Evolutionary conservation across 345 rosid genomes (phyloP), one percentile per base, ranked within the genome.

Genomic region (Aquilaria malaccensis): DNA sequence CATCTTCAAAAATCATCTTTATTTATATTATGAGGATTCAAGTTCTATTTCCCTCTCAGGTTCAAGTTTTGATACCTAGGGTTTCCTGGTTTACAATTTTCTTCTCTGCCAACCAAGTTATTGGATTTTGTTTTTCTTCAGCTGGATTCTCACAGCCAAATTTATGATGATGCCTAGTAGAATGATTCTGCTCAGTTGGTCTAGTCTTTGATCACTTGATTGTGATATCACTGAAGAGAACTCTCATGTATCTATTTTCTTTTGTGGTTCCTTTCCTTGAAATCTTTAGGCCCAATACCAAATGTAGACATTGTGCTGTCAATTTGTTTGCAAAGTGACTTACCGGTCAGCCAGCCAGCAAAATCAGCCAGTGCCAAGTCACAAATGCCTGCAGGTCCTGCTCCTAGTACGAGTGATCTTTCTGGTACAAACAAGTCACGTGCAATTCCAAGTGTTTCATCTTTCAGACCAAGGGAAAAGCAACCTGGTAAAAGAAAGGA

Each of bases 231-330:
- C 43, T 22, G 22, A 22, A 22, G 22, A 22, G 22, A 22, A 22
- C 22, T 22, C 22, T 37, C 7, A 9, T 37, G 4, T 37, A 41
- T 10, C 4, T 45, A 43, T 47, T 12, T 15, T 51, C 9, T 52
- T 32, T 2, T 30, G 1, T 45, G 9, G 10, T 10, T 55, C 4
- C 47, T 33, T 30, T 33, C 45, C 55, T 52, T 51, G 58, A 54
- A 33, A 56, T n/a, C 64, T 73, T 31, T 67, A 89, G 97, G 97
- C 75, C 96, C 97, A 45, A 66, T 75, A 29, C 96, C 96, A 48
- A 82, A 83, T 52, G 94, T 81, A 58, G 97, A 89, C 73, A 74
- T 93, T 49, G 84, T 93, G 33, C 63, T 93, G 60, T 93, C 97
- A 13, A 85, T 93, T 63, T 89, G 96, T 75, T 72, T 93, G 79